Conservation (phyloP, 2,329 filamentous ascomycete genomes). For the Nakataea oryzae region DNA sequence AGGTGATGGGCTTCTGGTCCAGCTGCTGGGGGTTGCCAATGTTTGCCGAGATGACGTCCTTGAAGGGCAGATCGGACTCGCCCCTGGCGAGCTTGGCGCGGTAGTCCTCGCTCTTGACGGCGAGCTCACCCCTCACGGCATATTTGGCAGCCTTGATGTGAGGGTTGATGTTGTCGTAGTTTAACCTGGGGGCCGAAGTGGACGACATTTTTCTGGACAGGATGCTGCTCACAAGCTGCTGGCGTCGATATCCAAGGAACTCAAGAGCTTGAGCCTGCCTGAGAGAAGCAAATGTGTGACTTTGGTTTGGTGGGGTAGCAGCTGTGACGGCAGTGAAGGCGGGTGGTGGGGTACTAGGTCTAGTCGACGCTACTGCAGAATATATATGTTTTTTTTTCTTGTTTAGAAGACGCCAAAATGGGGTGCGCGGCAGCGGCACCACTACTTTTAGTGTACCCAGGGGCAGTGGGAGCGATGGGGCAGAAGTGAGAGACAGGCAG, state of each 20-base stretch:
- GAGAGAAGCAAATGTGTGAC: background rate
- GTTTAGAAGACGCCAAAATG: background rate
- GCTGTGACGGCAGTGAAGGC: background rate
- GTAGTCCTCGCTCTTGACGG: slow-evolving; percentile 87
- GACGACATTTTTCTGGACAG: slow-evolving; percentile 23
- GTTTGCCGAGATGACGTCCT: slow-evolving; percentile 89
- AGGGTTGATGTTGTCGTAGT: slow-evolving; percentile 83
- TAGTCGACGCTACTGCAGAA: background rate
- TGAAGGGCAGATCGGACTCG: slow-evolving; percentile 61
- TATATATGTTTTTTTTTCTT: no score
- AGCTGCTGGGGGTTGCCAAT: slow-evolving; percentile 99
- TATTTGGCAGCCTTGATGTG: slow-evolving; percentile 83
- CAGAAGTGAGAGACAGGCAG: background rate
- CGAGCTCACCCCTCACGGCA: slow-evolving; percentile 91
- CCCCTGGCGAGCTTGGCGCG: slow-evolving; percentile 60
- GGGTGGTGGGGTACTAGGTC: background rate
- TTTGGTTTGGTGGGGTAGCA: background rate
- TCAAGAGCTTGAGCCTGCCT: background rate
- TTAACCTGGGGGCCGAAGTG: slow-evolving; percentile 40
- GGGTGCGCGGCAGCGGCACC: background rate
- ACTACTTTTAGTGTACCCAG: background rate
- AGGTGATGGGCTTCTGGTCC: slow-evolving; percentile 98
- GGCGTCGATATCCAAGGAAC: background rate
- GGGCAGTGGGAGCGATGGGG: background rate
- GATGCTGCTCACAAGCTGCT: background rate